Conservation (phyloP, 1,284 basidiomycete species). For the Fistulina hepatica region DNA sequence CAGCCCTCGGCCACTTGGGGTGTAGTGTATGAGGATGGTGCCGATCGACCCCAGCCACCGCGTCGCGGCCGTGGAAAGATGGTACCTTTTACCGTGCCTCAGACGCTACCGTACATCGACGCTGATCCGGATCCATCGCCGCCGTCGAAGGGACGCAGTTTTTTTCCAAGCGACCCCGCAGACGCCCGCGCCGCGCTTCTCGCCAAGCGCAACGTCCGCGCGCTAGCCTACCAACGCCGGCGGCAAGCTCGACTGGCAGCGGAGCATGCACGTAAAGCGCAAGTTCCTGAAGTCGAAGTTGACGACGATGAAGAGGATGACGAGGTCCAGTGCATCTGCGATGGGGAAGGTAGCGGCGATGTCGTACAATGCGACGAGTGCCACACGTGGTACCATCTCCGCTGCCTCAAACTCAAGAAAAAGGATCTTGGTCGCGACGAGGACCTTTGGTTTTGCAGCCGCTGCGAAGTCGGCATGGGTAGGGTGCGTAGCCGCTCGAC, state of each 20-base stretch:
- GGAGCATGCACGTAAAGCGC: no score
- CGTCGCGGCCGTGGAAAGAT: slow-evolving; percentile 46
- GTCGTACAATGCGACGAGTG: slow-evolving; percentile 71
- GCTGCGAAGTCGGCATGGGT: no score
- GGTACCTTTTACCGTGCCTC: slow-evolving; percentile 39
- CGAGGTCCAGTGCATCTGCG: slow-evolving; percentile 54
- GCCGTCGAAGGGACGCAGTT: slow-evolving; percentile 19
- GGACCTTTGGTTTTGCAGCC: slow-evolving; percentile 62
- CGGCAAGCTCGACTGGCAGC: slow-evolving; percentile 7
- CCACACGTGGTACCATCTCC: slow-evolving; percentile 64
- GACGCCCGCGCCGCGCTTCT: slow-evolving; percentile 62
- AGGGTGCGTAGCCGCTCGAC: slow-evolving; percentile 26
- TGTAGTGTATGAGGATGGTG: slow-evolving; percentile 21
- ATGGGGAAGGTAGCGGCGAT: slow-evolving; percentile 52
- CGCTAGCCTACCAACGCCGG: slow-evolving; percentile 37
- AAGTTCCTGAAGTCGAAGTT: no score
- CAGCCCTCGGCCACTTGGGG: slow-evolving; percentile 24
- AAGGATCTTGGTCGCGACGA: slow-evolving; percentile 60
- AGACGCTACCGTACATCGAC: slow-evolving; percentile 18
- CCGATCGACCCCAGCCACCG: slow-evolving; percentile 22
- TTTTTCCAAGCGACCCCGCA: slow-evolving; percentile 53
- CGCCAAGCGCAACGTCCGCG: slow-evolving; percentile 54
- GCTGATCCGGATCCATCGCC: slow-evolving; percentile 6
- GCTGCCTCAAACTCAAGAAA: slow-evolving; percentile 57
- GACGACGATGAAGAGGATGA: slow-evolving; percentile 35